Base-by-base conservation (phyloP, 768 basidiomycete species). In the Rhodotorula taiwanensis region DNA sequence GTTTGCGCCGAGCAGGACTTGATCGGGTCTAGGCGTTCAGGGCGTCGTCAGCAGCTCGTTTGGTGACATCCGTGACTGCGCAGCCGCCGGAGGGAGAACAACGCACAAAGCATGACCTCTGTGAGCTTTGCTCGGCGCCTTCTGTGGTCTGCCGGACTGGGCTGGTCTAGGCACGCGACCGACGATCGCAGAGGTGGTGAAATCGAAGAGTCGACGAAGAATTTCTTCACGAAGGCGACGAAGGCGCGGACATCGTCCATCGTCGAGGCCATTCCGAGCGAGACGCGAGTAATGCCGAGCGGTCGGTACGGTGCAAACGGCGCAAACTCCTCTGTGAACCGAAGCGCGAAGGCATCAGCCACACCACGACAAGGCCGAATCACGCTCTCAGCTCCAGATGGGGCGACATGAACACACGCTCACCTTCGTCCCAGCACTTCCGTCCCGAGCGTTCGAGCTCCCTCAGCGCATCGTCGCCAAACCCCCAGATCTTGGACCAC, bases 1-100 rank as follows among this genome's bases (percentile, higher is more conserved):
- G 52, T 43, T 27, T 72, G 72, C 2, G 60, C 61, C 4, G 63
- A 66, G 50, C 72, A 73, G 11, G 72, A 73, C 30, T 73, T 73
- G 52, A 73, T 73, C 1, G 72, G 72, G 44, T 73, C 70, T 60
- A 64, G 6, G 1, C 9, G 20, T n/a, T n/a, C n/a, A n/a, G n/a
- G n/a, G n/a, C n/a, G n/a, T n/a, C n/a, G n/a, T n/a, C n/a, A n/a
- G n/a, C 13, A 39, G 23, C 3, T 39, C 31, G 27, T 0, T n/a
- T n/a, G n/a, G n/a, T n/a, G n/a, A n/a, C n/a, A n/a, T n/a, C n/a
- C n/a, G n/a, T n/a, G n/a, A n/a, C n/a, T n/a, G n/a, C n/a, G n/a
- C n/a, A n/a, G n/a, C n/a, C n/a, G n/a, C n/a, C n/a, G 4, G 6
- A 15, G 21, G 10, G n/a, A 4, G 30, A 14, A n/a, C 5, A 15